These are phyloP conservation scores for Oryza coarctata DNA, from an alignment of 176 grass and related monocot genomes.

Conservation along the genomic window DNA sequence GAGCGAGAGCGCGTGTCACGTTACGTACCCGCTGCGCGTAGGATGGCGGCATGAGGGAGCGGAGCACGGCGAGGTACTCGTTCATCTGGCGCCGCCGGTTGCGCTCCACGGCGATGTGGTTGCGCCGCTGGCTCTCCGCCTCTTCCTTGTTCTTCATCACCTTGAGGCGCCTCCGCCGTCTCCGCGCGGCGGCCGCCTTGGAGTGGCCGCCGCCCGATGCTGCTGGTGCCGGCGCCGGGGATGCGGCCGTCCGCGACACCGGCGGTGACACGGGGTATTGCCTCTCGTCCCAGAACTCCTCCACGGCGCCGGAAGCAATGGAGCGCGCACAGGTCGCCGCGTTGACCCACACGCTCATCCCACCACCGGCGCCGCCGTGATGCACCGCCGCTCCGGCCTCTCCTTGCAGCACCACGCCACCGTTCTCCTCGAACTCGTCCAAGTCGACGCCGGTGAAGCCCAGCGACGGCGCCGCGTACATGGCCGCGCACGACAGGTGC, in stretches of 20 bases:
- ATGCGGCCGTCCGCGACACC: neutral
- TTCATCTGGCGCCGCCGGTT: conserved; percentile 97
- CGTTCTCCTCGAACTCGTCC: conserved; percentile 44
- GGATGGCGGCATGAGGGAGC: conserved; percentile 80
- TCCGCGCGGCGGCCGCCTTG: conserved; percentile 19
- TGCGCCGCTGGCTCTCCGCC: conserved; percentile 51
- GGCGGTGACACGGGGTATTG: neutral
- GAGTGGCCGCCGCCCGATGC: neutral
- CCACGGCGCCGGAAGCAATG: neutral
- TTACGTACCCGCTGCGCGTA: conserved; percentile 79
- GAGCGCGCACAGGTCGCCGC: conserved; percentile 20
- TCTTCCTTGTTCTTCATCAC: conserved; percentile 51
- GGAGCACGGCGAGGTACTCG: conserved; percentile 89
- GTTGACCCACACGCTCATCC: conserved; percentile 14
- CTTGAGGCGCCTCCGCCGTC: conserved; percentile 31
- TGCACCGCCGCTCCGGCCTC: neutral
- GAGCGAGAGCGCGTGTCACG: neutral
- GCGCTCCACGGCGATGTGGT: conserved; percentile 97
- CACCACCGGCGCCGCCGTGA: neutral
- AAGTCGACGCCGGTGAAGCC: conserved; percentile 34
- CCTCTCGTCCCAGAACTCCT: conserved; percentile 36
- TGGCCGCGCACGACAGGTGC: conserved; percentile 11
- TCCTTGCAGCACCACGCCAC: conserved; percentile 38
- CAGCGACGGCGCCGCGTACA: conserved; percentile 4
- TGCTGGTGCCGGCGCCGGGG: neutral